A percentile compares a stretch with the other conserved stretches of the same genome.
These are phyloP conservation scores for Vitis hybrid DNA, from an alignment of 177 flowering plant genomes.

Conservation along the genomic window DNA sequence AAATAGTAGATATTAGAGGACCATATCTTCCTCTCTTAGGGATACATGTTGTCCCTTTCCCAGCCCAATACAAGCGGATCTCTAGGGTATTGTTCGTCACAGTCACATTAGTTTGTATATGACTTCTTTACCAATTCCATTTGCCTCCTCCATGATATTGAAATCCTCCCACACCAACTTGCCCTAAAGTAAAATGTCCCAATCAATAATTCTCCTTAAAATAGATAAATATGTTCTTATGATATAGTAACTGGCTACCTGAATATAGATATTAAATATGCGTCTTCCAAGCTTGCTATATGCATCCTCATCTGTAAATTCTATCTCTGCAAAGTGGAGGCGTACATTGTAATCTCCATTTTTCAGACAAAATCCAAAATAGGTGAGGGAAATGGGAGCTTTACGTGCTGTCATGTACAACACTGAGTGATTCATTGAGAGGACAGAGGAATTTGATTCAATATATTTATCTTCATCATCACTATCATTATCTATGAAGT, in stretches of 20 bases:
- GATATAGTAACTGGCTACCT: slow-evolving; percentile 30
- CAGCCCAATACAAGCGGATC: too few species aligned
- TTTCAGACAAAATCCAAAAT: slow-evolving; percentile 43
- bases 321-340: slow-evolving; percentile 60
- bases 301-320: slow-evolving; percentile 37
- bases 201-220: too few species aligned
- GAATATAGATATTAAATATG: slow-evolving; percentile 52
- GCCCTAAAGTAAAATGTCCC: too few species aligned
- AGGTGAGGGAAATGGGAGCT: slow-evolving; percentile 53
- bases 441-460: neutral
- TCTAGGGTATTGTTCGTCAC: too few species aligned
- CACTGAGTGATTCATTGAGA: slow-evolving; percentile 19
- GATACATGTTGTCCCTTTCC: too few species aligned
- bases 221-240: neutral
- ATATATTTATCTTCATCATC: slow-evolving; percentile 11
- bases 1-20: too few species aligned
- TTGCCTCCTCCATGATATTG: too few species aligned
- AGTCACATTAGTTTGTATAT: too few species aligned
- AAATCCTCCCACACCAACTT: too few species aligned
- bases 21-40: too few species aligned
- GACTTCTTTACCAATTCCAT: too few species aligned
- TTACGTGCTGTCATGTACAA: slow-evolving; percentile 45
- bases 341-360: slow-evolving; percentile 46
- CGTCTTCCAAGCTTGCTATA: slow-evolving; percentile 54
- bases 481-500: slow-evolving; percentile 40